Percentiles rank a stretch among this genome's conserved stretches.
These are phyloP conservation scores for Xylogone sp. DNA, from an alignment of 2,329 filamentous ascomycete genomes.

Conservation along the genomic window DNA sequence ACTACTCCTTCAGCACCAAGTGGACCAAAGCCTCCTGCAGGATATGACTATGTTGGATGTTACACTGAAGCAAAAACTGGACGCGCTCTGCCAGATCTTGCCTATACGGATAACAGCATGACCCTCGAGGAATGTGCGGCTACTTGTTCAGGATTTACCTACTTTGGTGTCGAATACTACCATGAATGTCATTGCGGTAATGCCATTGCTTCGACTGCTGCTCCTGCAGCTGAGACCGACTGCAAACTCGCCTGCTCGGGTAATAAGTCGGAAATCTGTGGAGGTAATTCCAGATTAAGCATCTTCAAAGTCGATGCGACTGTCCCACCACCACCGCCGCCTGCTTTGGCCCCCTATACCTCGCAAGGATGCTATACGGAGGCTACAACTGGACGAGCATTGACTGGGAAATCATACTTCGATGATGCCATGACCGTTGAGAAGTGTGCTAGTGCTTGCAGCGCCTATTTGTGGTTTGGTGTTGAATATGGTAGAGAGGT, in stretches of 20 bases:
- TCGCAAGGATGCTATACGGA: background rate
- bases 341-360: background rate
- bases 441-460: slow-evolving; percentile 2
- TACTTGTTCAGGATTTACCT: slow-evolving; percentile 4
- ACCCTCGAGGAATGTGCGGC: slow-evolving; percentile 9
- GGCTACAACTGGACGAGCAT: background rate
- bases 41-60: slow-evolving; percentile 18
- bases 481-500: slow-evolving; percentile 4
- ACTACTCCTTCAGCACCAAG: slow-evolving; percentile 11
- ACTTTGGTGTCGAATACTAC: slow-evolving; percentile 5
- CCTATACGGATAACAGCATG: slow-evolving; percentile 3
- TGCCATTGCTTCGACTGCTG: slow-evolving; percentile 9
- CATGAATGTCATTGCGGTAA: slow-evolving; percentile 7
- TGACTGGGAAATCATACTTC: background rate
- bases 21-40: slow-evolving; percentile 1
- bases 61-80: slow-evolving; percentile 18
- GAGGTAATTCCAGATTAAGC: slow-evolving; percentile 8
- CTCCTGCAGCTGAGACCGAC: slow-evolving; percentile 10
- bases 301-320: background rate
- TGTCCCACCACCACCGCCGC: background rate
- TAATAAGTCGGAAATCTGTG: slow-evolving; percentile 20
- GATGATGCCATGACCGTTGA: slow-evolving; percentile 1
- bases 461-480: slow-evolving; percentile 5
- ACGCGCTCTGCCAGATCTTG: slow-evolving; percentile 4
- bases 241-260: slow-evolving; percentile 21